These are phyloP conservation scores for Rickenella mellea DNA, from an alignment of 768 basidiomycete genomes.

Conservation along the genomic window DNA sequence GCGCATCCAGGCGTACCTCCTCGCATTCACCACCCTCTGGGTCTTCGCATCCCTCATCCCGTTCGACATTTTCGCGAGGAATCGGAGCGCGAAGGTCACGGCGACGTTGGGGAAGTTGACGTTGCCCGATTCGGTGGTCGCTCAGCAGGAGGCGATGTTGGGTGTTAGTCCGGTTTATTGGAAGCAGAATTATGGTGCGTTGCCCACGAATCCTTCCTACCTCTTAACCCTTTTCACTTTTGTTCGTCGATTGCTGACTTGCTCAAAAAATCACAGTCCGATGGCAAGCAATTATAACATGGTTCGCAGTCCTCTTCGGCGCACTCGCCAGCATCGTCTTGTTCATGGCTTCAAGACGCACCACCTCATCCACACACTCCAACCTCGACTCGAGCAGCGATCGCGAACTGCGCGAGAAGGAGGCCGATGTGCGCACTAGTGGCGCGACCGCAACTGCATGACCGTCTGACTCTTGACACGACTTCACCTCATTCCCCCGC, in stretches of 20 bases:
- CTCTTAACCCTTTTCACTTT: not conserved
- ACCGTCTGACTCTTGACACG: no score
- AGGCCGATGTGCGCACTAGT: no score
- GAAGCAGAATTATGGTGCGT: conserved; percentile 39
- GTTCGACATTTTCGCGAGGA: conserved; percentile 37
- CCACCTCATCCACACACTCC: no score
- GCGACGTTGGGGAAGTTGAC: conserved; percentile 28
- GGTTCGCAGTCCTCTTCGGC: conserved; percentile 38
- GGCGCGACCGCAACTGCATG: no score
- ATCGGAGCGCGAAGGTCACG: conserved; percentile 31
- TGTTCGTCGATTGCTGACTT: conserved; percentile 1
- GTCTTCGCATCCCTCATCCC: conserved; percentile 41
- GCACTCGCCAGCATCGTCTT: conserved; percentile 25
- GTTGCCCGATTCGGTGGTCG: conserved; percentile 28
- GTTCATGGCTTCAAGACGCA: conserved; percentile 21
- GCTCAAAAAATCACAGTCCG: conserved; percentile 26
- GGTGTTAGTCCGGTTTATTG: conserved; percentile 35
- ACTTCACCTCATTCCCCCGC: no score
- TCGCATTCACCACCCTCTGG: conserved; percentile 35
- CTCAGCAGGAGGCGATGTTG: conserved; percentile 23
- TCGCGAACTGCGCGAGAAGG: no score
- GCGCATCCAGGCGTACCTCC: conserved; percentile 24
- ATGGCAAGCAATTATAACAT: conserved; percentile 40
- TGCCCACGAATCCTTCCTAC: not conserved
- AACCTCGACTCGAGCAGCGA: no score